Evolutionary conservation across 192 early-diverging fungal genomes (phyloP).

Genomic region (Gonapodya prolifera): DNA sequence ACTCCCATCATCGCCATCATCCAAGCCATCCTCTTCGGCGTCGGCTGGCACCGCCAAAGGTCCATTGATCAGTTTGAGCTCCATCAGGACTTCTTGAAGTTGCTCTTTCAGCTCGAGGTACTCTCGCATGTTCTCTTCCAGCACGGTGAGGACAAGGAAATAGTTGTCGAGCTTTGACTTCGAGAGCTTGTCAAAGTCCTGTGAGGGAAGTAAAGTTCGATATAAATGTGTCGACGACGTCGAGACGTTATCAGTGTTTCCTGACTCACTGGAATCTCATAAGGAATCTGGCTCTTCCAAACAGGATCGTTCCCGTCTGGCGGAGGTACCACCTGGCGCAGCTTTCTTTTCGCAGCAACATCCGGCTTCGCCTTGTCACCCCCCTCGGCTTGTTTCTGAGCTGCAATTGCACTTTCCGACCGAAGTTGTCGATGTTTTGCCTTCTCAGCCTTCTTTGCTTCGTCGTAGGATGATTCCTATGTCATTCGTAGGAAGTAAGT

Average conservation of each 20-base stretch:
- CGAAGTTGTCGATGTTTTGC: conserved; percentile 17
- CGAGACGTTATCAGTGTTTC: no score
- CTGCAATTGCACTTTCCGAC: conserved; percentile 6
- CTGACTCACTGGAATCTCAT: conserved; percentile 24
- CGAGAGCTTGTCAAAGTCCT: conserved; percentile 28
- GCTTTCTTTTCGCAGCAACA: neutral
- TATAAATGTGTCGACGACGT: no score
- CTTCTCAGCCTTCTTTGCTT: conserved; percentile 14
- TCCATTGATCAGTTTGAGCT: conserved; percentile 16
- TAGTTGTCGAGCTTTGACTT: conserved; percentile 31
- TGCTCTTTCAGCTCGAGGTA: conserved; percentile 18
- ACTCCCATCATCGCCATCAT: neutral
- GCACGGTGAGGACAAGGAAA: conserved; percentile 21
- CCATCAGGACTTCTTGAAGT: conserved; percentile 19
- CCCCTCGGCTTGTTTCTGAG: neutral
- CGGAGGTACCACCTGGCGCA: conserved; percentile 11
- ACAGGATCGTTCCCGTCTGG: conserved; percentile 12
- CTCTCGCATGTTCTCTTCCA: conserved; percentile 28
- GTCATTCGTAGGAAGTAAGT: no score
- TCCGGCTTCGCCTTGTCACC: conserved; percentile 11
- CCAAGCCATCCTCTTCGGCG: neutral
- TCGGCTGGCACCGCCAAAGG: neutral
- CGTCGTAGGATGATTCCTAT: conserved; percentile 15
- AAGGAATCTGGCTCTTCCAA: conserved; percentile 27
- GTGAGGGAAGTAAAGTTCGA: no score